These are phyloP conservation scores for Acarospora socialis DNA, from an alignment of 2,329 filamentous ascomycete genomes.

Conservation along the genomic window DNA sequence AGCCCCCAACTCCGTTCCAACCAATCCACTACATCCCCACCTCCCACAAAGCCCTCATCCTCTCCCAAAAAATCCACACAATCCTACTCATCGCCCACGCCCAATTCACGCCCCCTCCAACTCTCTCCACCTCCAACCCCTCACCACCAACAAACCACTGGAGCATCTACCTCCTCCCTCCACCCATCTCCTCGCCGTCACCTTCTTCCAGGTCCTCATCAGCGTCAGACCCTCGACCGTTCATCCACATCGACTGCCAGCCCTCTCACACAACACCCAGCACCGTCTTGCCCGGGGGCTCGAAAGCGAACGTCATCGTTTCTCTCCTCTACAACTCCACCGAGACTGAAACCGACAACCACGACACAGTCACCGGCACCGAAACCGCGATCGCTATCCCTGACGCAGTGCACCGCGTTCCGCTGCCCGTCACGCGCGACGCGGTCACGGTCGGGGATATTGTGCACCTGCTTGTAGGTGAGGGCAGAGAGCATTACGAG, in stretches of 20 bases:
- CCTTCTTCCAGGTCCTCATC: no score
- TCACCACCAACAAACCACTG: constrained; percentile 16
- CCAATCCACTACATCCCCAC: no score
- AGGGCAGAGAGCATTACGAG: constrained; percentile 16
- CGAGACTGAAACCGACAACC: no score
- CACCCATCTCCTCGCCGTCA: constrained; percentile 17
- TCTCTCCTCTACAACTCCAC: no score
- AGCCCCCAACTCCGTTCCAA: no score
- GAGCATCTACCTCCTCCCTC: constrained; percentile 14
- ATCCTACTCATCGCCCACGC: no score
- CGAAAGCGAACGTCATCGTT: constrained; percentile 15
- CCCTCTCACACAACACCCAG: constrained; percentile 12
- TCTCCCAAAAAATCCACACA: no score
- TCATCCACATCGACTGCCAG: constrained; percentile 17
- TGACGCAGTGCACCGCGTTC: constrained; percentile 3
- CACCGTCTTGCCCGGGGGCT: constrained; percentile 13
- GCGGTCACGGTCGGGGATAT: constrained; percentile 9
- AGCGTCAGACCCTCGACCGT: no score
- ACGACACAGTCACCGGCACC: constrained; percentile 1
- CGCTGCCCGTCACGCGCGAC: no score
- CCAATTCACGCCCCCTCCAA: no score
- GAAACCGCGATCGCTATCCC: constrained; percentile 8
- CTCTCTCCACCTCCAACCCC: no score
- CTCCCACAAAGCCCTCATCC: no score
- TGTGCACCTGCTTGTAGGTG: constrained; percentile 6